Conservation (phyloP, 1,284 basidiomycete genomes). For the Xerocomus amazonicus region DNA sequence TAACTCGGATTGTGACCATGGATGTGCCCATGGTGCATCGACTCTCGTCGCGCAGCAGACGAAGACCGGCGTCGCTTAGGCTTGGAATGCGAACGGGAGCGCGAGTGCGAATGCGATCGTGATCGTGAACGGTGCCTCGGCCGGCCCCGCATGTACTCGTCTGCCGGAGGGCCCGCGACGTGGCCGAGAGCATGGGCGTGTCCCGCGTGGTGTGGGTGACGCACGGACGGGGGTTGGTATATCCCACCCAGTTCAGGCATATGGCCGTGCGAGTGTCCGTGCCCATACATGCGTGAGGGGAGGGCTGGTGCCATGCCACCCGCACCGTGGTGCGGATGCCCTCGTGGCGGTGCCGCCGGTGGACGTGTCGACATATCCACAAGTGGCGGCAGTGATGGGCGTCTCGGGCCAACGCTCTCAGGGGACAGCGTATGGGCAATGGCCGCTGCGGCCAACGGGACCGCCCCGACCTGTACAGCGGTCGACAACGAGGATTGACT, state of each 20-base stretch:
- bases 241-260: not conserved
- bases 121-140: not conserved
- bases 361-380: conserved; percentile 17
- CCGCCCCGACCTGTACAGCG: not conserved
- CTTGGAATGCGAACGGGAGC: not conserved
- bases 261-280: not conserved
- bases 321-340: not conserved
- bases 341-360: not conserved
- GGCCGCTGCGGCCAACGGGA: conserved; percentile 4
- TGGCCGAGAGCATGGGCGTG: not conserved
- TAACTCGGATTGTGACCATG: not conserved
- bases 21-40: not conserved
- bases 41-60: not conserved
- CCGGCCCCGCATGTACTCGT: not conserved
- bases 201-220: not conserved
- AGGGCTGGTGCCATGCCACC: not conserved
- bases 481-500: not conserved
- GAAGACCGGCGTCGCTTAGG: not conserved
- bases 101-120: not conserved
- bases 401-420: not conserved
- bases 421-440: not conserved
- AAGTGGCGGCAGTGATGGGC: conserved; percentile 6
- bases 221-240: not conserved
- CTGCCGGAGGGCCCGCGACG: not conserved
- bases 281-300: not conserved